Evolutionary conservation across 2,329 filamentous ascomycete genomes (phyloP).

Genomic region (Ophiostoma sp.): DNA sequence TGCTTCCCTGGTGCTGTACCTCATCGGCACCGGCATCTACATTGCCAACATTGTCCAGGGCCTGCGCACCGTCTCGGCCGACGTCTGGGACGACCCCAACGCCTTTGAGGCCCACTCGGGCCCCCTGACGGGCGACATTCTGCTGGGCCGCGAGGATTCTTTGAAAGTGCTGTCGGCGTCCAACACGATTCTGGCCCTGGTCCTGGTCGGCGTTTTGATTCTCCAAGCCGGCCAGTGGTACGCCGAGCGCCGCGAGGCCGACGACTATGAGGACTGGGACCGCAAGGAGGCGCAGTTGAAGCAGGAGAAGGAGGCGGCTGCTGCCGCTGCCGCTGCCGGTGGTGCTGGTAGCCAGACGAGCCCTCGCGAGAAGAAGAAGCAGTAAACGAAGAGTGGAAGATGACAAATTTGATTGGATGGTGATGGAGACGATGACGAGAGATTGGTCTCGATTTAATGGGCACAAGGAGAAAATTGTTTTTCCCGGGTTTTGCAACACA

Average conservation of each 20-base stretch:
- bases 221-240: slow-evolving; percentile 98
- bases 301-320: background rate
- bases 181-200: slow-evolving; percentile 92
- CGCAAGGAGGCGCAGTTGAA: slow-evolving; percentile 44
- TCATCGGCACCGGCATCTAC: slow-evolving; percentile 89
- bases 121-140: slow-evolving; percentile 59
- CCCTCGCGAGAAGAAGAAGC: slow-evolving; percentile 32
- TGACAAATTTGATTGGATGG: background rate
- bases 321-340: slow-evolving; percentile 25
- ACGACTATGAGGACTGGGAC: slow-evolving; percentile 70
- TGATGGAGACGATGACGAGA: background rate
- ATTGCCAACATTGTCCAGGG: slow-evolving; percentile 96
- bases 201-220: slow-evolving; percentile 86
- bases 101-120: slow-evolving; percentile 43
- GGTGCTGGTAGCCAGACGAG: slow-evolving; percentile 26
- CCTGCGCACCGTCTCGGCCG: slow-evolving; percentile 75
- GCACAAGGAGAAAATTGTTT: background rate
- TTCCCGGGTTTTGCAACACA: background rate
- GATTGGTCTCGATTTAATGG: background rate
- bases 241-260: slow-evolving; percentile 86
- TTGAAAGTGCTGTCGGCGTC: slow-evolving; percentile 88
- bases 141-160: slow-evolving; percentile 82
- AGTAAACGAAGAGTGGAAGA: slow-evolving; percentile 20
- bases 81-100: slow-evolving; percentile 55
- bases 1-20: slow-evolving; percentile 75